phyloP scores from a whole-genome alignment of 257 asterid genomes.

The Marsdenia floribunda region DNA sequence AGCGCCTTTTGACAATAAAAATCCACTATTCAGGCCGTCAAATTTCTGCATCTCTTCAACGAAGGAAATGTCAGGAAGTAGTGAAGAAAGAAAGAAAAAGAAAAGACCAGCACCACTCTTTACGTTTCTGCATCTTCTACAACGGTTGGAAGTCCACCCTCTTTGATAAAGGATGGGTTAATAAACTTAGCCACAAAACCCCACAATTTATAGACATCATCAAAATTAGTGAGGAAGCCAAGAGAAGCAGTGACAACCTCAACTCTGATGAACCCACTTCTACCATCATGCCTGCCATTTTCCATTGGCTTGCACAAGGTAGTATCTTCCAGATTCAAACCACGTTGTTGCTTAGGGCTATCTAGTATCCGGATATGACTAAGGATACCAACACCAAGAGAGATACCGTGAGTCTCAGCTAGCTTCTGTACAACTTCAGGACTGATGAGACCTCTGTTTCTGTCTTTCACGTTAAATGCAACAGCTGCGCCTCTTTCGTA shows the following conservation, averaged over 20 bases:
- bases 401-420: constrained; percentile 68
- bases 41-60: constrained; percentile 21
- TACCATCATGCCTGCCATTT: constrained; percentile 54
- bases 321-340: constrained; percentile 59
- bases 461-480: constrained; percentile 80
- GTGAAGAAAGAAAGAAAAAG: not conserved
- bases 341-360: constrained; percentile 50
- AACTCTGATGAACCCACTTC: constrained; percentile 78
- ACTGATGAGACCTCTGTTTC: constrained; percentile 62
- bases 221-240: constrained; percentile 79
- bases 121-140: constrained; percentile 61
- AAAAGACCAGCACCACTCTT: constrained; percentile 13
- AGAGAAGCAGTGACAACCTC: constrained; percentile 98
- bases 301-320: constrained; percentile 94
- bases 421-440: constrained; percentile 86
- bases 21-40: constrained; percentile 15
- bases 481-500: constrained; percentile 95
- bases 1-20: not conserved
- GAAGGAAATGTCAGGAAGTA: constrained; percentile 13
- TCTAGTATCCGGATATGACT: constrained; percentile 77
- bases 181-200: constrained; percentile 91
- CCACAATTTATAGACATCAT: constrained; percentile 95
- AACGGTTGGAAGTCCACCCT: constrained; percentile 67
- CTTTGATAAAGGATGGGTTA: constrained; percentile 70
- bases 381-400: constrained; percentile 81